These are phyloP conservation scores for Thraustochytrium striatum DNA, from an alignment of 352 stramenopile genomes.

Conservation along the genomic window DNA sequence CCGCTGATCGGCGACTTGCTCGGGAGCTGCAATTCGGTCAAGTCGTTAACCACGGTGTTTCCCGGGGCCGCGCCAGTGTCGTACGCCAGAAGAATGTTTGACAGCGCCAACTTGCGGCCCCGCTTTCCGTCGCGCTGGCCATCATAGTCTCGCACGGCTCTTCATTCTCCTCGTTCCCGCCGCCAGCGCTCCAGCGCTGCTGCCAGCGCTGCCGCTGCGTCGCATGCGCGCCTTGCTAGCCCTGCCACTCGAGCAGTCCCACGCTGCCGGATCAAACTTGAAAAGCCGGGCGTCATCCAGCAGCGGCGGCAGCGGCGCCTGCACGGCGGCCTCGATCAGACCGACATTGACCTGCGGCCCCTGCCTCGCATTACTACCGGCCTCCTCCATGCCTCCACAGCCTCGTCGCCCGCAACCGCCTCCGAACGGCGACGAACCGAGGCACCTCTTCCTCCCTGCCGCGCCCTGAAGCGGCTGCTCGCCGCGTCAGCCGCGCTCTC, in stretches of 20 bases:
- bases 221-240: neutral
- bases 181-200: neutral
- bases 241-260: neutral
- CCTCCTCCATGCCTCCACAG: neutral
- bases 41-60: conserved; percentile 43
- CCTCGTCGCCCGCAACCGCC: neutral
- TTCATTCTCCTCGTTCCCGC: neutral
- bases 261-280: neutral
- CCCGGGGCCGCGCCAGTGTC: neutral
- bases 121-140: neutral
- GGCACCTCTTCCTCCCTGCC: neutral
- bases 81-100: conserved; percentile 32
- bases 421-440: neutral
- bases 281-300: neutral
- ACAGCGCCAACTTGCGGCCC: conserved; percentile 1
- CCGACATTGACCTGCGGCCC: neutral
- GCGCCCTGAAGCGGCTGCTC: neutral
- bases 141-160: neutral
- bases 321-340: neutral
- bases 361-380: neutral
- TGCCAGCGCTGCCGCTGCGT: neutral
- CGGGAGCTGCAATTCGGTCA: conserved; percentile 9
- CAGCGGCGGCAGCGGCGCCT: neutral
- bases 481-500: neutral
- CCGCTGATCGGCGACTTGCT: neutral